These are phyloP conservation scores for Alternaria arbusti DNA, from an alignment of 2,329 filamentous ascomycete species.

Conservation along the genomic window DNA sequence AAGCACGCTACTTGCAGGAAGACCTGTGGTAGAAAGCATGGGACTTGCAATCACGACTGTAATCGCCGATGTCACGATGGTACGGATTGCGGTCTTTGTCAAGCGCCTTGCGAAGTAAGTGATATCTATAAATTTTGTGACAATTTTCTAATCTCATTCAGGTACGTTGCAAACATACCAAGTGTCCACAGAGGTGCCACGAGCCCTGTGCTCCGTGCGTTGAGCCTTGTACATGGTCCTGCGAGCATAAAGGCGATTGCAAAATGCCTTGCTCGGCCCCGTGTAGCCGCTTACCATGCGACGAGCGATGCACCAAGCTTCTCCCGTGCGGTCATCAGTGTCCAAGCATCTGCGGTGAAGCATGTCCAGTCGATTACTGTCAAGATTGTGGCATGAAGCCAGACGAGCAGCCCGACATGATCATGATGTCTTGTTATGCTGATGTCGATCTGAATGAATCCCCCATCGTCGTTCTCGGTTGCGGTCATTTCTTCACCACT, in stretches of 20 bases:
- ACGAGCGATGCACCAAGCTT: slow-evolving; percentile 32
- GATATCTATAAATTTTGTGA: no score
- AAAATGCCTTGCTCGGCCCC: slow-evolving; percentile 46
- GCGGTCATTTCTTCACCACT: slow-evolving; percentile 40
- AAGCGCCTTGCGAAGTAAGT: slow-evolving; percentile 30
- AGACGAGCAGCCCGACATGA: slow-evolving; percentile 31
- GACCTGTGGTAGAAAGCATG: slow-evolving; percentile 33
- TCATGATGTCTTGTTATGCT: slow-evolving; percentile 29
- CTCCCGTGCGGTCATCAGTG: slow-evolving; percentile 43
- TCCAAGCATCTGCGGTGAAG: slow-evolving; percentile 40
- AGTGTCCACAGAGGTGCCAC: slow-evolving; percentile 33
- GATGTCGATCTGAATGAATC: slow-evolving; percentile 39
- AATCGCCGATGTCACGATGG: slow-evolving; percentile 32
- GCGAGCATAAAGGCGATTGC: slow-evolving; percentile 43
- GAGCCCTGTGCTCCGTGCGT: slow-evolving; percentile 45
- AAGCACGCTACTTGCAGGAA: slow-evolving; percentile 29
- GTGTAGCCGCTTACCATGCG: slow-evolving; percentile 40
- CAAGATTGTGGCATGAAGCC: slow-evolving; percentile 28
- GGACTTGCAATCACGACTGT: slow-evolving; percentile 41
- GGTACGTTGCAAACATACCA: slow-evolving; percentile 38
- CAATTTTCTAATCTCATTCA: slow-evolving; percentile 1
- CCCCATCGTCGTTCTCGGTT: slow-evolving; percentile 35
- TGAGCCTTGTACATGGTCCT: slow-evolving; percentile 43
- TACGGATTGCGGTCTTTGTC: slow-evolving; percentile 32
- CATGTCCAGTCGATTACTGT: slow-evolving; percentile 30